A percentile compares a stretch with the other conserved stretches of the same genome.
phyloP scores from a whole-genome alignment of 148 eudicot species.

The Fagopyrum tataricum region DNA sequence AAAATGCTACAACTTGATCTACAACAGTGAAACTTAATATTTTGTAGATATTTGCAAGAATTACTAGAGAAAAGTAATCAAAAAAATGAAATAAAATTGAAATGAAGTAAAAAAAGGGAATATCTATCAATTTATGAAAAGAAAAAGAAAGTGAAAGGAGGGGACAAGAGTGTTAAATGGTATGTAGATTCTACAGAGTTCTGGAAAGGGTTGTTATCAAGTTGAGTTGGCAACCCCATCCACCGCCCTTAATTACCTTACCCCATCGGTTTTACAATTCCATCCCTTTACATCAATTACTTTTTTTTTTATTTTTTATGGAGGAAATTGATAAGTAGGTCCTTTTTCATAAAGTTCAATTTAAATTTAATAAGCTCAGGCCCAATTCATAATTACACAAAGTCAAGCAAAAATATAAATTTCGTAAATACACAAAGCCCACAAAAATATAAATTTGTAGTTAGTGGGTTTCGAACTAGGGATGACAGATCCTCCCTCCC shows the following conservation, averaged over 20 bases:
- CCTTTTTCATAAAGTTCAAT: too few species aligned
- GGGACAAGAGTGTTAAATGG: not conserved
- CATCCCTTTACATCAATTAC: not conserved
- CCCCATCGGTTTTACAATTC: not conserved
- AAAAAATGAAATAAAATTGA: too few species aligned
- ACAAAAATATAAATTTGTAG: too few species aligned
- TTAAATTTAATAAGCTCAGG: too few species aligned
- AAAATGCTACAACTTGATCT: too few species aligned
- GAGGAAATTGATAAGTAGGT: too few species aligned
- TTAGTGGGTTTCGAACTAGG: too few species aligned
- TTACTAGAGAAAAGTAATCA: too few species aligned
- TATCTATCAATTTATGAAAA: not conserved
- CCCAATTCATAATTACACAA: too few species aligned
- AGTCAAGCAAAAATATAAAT: too few species aligned
- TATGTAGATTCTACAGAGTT: not conserved
- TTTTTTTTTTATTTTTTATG: not conserved
- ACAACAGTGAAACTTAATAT: not conserved
- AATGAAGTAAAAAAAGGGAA: not conserved
- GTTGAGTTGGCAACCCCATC: slow-evolving; percentile 2
- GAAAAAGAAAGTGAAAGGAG: not conserved
- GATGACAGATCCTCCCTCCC: too few species aligned
- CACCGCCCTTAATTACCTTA: not conserved
- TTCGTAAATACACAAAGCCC: too few species aligned
- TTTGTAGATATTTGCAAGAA: not conserved
- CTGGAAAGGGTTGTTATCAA: not conserved